Conservation (phyloP, 352 stramenopile species). For the Phytopythium chamaehyphon region DNA sequence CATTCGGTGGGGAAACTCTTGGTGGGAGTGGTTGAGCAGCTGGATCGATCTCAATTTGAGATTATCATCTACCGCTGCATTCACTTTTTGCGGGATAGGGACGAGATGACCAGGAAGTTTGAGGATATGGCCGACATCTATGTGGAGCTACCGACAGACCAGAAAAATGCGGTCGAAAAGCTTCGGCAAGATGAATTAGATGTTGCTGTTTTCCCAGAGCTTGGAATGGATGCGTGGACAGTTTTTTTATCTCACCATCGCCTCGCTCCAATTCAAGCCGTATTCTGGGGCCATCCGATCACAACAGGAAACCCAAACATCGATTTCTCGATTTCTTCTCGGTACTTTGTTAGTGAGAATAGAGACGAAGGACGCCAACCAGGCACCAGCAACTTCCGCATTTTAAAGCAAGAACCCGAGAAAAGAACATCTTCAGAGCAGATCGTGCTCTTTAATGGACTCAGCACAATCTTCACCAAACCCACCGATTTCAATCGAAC, state of each 20-base stretch:
- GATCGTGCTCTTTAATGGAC: constrained; percentile 58
- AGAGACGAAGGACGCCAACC: not conserved
- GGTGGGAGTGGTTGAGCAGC: constrained; percentile 39
- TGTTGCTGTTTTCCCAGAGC: constrained; percentile 74
- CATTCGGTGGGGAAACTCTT: constrained; percentile 69
- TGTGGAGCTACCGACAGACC: constrained; percentile 28
- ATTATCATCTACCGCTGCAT: constrained; percentile 47
- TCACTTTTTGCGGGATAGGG: constrained; percentile 40
- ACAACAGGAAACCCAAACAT: constrained; percentile 67
- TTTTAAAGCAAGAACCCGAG: constrained; percentile 9
- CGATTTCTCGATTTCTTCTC: constrained; percentile 82
- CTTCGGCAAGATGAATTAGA: constrained; percentile 57
- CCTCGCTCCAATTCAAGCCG: constrained; percentile 64
- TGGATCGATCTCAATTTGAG: constrained; percentile 50
- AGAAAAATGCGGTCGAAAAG: constrained; percentile 29
- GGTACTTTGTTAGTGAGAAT: constrained; percentile 35
- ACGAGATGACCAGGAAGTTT: constrained; percentile 47
- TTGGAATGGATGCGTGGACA: constrained; percentile 80
- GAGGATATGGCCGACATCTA: constrained; percentile 38
- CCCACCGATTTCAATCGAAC: constrained; percentile 10
- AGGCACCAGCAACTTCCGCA: not conserved
- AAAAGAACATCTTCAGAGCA: constrained; percentile 50
- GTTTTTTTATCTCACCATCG: constrained; percentile 69
- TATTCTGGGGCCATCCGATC: constrained; percentile 87
- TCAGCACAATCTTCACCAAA: constrained; percentile 56